Conservation (phyloP, 805 yeast genomes). For the Wickerhamomyces rabaulensis region DNA sequence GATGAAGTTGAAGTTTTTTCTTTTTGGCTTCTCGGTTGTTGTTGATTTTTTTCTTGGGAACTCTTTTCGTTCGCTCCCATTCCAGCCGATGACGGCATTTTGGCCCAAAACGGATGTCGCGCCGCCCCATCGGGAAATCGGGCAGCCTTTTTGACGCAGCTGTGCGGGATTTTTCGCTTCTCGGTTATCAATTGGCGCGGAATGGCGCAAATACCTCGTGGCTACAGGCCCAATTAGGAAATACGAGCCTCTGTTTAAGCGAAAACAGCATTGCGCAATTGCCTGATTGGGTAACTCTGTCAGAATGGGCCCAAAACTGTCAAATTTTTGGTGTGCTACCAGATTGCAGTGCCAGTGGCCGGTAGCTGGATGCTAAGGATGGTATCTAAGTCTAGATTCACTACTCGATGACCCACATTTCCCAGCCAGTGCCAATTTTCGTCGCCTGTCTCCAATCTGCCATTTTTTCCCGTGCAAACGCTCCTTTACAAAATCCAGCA, state of each 20-base stretch:
- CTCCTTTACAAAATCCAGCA: background rate
- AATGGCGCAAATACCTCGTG: background rate
- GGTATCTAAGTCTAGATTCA: no score
- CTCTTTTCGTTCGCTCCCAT: background rate
- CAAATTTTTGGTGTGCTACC: no score
- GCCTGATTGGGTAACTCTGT: background rate
- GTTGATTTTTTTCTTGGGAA: background rate
- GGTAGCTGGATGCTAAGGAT: no score
- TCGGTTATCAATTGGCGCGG: background rate
- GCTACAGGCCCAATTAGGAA: background rate
- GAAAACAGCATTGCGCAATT: background rate
- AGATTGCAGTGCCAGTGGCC: no score
- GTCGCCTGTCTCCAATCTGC: background rate
- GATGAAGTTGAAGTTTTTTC: background rate
- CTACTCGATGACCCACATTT: no score
- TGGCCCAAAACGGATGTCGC: background rate
- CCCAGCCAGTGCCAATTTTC: no score
- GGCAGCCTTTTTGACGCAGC: background rate
- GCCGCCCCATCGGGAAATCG: background rate
- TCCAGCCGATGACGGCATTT: slow-evolving; percentile 1
- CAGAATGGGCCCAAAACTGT: background rate
- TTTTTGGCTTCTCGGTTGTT: background rate
- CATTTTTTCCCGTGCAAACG: background rate
- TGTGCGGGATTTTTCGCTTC: background rate
- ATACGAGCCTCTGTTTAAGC: no score